These are phyloP conservation scores for Calocybe cyanea DNA, from an alignment of 768 basidiomycete genomes.

Conservation along the genomic window DNA sequence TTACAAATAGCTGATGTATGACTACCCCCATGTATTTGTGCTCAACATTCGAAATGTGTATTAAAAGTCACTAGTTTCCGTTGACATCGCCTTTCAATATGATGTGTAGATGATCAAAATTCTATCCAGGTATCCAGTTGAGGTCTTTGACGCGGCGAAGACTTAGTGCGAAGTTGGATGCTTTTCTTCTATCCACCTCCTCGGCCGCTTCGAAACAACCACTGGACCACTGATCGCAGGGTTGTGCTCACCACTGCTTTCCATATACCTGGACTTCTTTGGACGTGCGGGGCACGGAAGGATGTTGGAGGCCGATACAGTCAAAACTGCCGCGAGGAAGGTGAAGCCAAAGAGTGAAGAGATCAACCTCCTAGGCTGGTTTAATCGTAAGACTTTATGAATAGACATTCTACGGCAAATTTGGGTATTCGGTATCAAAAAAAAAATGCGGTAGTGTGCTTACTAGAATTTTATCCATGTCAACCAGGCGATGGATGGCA, in stretches of 20 bases:
- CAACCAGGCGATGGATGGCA: constrained; percentile 10
- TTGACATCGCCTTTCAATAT: background rate
- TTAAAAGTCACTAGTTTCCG: background rate
- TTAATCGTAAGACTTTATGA: constrained; percentile 54
- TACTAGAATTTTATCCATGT: constrained; percentile 25
- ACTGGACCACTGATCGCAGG: constrained; percentile 32
- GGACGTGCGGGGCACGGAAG: constrained; percentile 77
- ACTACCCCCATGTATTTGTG: constrained; percentile 22
- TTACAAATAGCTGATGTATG: constrained; percentile 22
- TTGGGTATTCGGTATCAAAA: constrained; percentile 1
- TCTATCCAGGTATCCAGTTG: no score
- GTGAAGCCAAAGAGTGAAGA: constrained; percentile 80
- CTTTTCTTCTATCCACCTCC: constrained; percentile 83
- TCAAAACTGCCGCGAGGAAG: constrained; percentile 72
- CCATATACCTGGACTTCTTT: constrained; percentile 54
- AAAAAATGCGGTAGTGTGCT: constrained; percentile 5
- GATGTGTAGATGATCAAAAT: no score
- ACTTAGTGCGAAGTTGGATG: constrained; percentile 29
- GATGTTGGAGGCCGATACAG: constrained; percentile 75
- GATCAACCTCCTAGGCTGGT: constrained; percentile 67
- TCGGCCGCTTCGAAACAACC: constrained; percentile 55
- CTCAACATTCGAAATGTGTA: background rate
- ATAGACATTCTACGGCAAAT: constrained; percentile 50
- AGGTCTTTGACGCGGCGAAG: no score
- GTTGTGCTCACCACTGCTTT: constrained; percentile 34